Base-by-base conservation (phyloP, 2,329 filamentous ascomycete genomes). In the Exophiala phaeomuriformis region DNA sequence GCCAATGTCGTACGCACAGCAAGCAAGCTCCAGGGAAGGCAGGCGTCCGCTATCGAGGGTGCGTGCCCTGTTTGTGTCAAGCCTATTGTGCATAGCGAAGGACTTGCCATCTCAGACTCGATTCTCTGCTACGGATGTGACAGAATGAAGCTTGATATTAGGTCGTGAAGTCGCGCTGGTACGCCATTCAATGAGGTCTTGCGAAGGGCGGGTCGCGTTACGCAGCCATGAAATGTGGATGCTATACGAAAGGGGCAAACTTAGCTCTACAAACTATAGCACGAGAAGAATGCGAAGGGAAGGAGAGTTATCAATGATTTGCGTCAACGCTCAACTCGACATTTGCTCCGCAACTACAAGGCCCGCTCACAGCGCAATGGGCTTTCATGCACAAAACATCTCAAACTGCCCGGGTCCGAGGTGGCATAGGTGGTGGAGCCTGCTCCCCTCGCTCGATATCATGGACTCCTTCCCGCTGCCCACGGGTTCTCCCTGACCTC, bases 1-100 rank as follows among this genome's bases (percentile, higher is more conserved):
- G 86, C 90, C 32, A 98, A 98, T 67, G 93, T 98, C 6, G 91
- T 96, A 3, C 82, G 89, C 58, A 98, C 91, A 33, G 85, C 87
- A n/a, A 84, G 83, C 48, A 95, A 94, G 70, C 76, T 97, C 39
- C 75, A 83, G 43, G 61, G 58, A 1, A 63, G 63, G 45, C 32
- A 51, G 9, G 12, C 48, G 5, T 33, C 30, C 6, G 46, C 45
- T 2, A 41, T 94, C 89, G 64, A 76, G 78, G 33, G 67, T 91
- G 5, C 95, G 89, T 68, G 80, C 80, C 47, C 80, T 86, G 70
- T 79, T 77, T 57, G 53, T 33, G 43, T 48, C n/a, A 52, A 47
- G 48, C 54, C 51, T 4, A 47, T 47, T 7, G 33, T 33, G 12
- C 33, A 10, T 8, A 9, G 27, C 29, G 10, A 31, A 5, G 41